phyloP scores from a whole-genome alignment of 2,329 filamentous ascomycete species.

The Xylaria sp. region DNA sequence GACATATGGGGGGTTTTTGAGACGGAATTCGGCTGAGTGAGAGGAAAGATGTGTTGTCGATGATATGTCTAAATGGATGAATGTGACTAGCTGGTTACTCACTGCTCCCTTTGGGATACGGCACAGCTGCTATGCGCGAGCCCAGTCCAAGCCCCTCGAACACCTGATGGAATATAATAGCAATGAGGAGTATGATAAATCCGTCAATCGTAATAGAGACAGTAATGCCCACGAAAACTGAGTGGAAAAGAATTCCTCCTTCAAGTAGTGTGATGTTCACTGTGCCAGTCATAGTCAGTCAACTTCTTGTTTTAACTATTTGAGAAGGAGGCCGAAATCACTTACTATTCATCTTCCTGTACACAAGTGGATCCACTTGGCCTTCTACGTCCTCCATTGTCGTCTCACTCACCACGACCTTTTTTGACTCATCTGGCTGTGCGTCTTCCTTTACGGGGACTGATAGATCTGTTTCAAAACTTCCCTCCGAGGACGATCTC shows the following conservation, averaged over 20 bases:
- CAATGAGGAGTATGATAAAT: slow-evolving; percentile 73
- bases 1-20: not conserved
- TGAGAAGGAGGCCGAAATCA: not conserved
- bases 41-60: not conserved
- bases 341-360: slow-evolving; percentile 67
- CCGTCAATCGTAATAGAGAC: slow-evolving; percentile 74
- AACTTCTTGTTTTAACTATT: not conserved
- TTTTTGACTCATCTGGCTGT: slow-evolving; percentile 44
- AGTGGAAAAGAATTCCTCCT: slow-evolving; percentile 82
- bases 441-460: slow-evolving; percentile 56
- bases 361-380: slow-evolving; percentile 57
- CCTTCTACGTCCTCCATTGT: slow-evolving; percentile 58
- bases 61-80: not conserved
- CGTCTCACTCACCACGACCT: slow-evolving; percentile 49
- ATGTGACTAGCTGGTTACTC: not conserved
- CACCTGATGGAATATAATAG: slow-evolving; percentile 77
- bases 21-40: not conserved
- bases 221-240: slow-evolving; percentile 79
- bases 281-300: slow-evolving; percentile 2
- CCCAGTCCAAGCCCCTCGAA: slow-evolving; percentile 76
- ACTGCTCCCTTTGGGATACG: slow-evolving; percentile 64
- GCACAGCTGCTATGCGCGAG: slow-evolving; percentile 74
- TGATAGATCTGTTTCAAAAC: slow-evolving; percentile 51
- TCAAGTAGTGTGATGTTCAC: slow-evolving; percentile 80
- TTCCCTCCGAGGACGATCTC: slow-evolving; percentile 45